Base-by-base conservation (phyloP, 176 grass and related monocot genomes). In the Thalia dealbata region DNA sequence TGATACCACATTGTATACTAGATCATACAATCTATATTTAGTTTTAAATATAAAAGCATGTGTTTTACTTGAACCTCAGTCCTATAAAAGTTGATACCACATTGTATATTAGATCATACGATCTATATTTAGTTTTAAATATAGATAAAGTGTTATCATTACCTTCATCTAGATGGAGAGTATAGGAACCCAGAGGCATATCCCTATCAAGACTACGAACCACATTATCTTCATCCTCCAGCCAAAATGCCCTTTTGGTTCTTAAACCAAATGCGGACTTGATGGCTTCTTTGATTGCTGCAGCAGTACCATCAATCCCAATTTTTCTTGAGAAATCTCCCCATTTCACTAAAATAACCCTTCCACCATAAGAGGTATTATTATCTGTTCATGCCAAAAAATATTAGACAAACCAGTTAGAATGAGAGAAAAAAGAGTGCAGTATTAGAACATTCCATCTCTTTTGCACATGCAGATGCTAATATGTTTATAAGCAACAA, bases 141-240 rank as follows among this genome's bases (percentile, higher is more conserved):
- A 68, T 11, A 23, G 65, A 45, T 42, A 23, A 71, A 23, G 73
- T 32, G 76, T 79, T 30, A 52, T 10, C 75, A 62, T 85, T 92
- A 92, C 90, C 90, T 25, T 75, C 76, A 75, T 99, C 90, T 73
- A 99, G 90, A 89, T 99, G 90, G 80, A 99, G 95, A 70, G 87
- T 81, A 76, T 95, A 95, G 26, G 88, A 87, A 64, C 90, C 95
- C 65, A 99, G 41, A 67, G 95, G 95, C 95, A 95, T 99, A 68
- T 95, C 95, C 59, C 87, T 88, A 69, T 99, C 95, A 79, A 99
- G 88, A 76, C 85, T 76, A 64, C 95, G 85, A 77, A 95, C 87
- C 59, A 95, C 80, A 77, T 95, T 88, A 83, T 95, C 90, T 86
- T 95, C 95, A 70, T 99, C 90, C 88, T 99, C 95, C 59, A 99